A percentile compares a stretch with the other conserved stretches of the same genome.
Conservation (phyloP, 495 filamentous ascomycete genomes). For the Penicillium soppii region DNA sequence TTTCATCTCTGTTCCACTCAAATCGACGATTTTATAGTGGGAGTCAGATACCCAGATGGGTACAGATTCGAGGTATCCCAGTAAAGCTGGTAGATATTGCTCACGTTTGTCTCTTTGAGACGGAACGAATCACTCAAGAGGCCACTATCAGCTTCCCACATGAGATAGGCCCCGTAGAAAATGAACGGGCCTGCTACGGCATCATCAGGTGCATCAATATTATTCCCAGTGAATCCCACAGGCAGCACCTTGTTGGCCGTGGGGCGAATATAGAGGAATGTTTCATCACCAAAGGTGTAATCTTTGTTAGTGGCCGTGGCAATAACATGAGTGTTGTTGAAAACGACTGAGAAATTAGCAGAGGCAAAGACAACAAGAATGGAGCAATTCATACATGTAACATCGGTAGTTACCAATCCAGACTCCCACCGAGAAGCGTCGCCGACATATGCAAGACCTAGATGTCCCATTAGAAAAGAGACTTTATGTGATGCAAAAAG, state of each 20-base stretch:
- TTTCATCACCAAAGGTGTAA: constrained; percentile 18
- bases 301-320: constrained; percentile 21
- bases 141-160: constrained; percentile 17
- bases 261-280: constrained; percentile 22
- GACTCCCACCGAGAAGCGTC: constrained; percentile 21
- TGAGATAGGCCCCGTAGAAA: constrained; percentile 22
- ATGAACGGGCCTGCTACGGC: constrained; percentile 10
- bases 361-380: not conserved
- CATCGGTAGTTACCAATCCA: constrained; percentile 21
- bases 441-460: constrained; percentile 25
- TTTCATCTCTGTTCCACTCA: not conserved
- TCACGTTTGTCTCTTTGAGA: constrained; percentile 19
- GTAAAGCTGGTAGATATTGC: constrained; percentile 22
- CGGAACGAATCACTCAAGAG: constrained; percentile 19
- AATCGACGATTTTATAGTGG: constrained; percentile 8
- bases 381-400: constrained; percentile 19
- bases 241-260: constrained; percentile 11
- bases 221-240: constrained; percentile 24
- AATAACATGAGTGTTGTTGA: constrained; percentile 6
- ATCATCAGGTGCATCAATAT: constrained; percentile 10
- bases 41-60: constrained; percentile 9
- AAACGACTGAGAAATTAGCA: constrained; percentile 9
- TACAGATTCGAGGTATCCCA: constrained; percentile 22
- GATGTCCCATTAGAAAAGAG: not conserved
- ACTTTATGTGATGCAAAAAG: not conserved